A percentile compares a stretch with the other conserved stretches of the same genome.
phyloP scores from a whole-genome alignment of 2,329 filamentous ascomycete species.

The Rutstroemia sydowiana region DNA sequence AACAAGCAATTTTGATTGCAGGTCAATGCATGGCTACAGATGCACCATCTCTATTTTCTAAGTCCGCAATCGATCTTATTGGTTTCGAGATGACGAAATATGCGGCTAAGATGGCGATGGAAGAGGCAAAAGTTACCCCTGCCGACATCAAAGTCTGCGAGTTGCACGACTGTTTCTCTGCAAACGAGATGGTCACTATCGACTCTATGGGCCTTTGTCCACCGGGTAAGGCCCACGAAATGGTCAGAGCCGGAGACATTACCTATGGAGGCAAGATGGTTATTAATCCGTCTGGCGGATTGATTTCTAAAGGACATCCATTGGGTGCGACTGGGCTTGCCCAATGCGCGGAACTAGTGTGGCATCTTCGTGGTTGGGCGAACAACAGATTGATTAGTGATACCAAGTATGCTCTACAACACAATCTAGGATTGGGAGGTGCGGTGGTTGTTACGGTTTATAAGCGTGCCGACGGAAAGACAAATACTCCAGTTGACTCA shows the following conservation, averaged over 20 bases:
- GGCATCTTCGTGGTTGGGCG: conserved; percentile 93
- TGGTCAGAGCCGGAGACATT: conserved; percentile 80
- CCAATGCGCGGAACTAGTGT: conserved; percentile 89
- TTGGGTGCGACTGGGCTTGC: conserved; percentile 91
- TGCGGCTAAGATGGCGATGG: conserved; percentile 63
- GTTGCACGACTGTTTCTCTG: conserved; percentile 93
- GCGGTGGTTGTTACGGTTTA: conserved; percentile 89
- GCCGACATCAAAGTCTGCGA: conserved; percentile 77
- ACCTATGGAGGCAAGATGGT: conserved; percentile 75
- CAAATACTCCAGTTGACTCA: conserved; percentile 55
- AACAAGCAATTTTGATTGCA: conserved; percentile 80
- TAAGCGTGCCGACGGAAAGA: conserved; percentile 68
- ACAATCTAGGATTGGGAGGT: conserved; percentile 87
- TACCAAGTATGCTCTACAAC: conserved; percentile 73
- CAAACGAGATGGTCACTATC: conserved; percentile 87
- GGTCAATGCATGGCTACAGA: conserved; percentile 87
- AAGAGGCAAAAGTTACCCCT: conserved; percentile 63
- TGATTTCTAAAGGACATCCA: conserved; percentile 94
- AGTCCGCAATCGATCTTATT: conserved; percentile 77
- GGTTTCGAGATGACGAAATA: conserved; percentile 77
- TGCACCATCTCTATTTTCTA: conserved; percentile 68
- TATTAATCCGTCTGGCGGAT: conserved; percentile 86
- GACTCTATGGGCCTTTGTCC: conserved; percentile 76
- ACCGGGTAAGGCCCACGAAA: conserved; percentile 81
- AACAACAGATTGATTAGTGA: conserved; percentile 71